Percentiles rank a stretch among this genome's conserved stretches.
Evolutionary conservation across 805 yeast species (phyloP).

Genomic region (Candida ovalis): DNA sequence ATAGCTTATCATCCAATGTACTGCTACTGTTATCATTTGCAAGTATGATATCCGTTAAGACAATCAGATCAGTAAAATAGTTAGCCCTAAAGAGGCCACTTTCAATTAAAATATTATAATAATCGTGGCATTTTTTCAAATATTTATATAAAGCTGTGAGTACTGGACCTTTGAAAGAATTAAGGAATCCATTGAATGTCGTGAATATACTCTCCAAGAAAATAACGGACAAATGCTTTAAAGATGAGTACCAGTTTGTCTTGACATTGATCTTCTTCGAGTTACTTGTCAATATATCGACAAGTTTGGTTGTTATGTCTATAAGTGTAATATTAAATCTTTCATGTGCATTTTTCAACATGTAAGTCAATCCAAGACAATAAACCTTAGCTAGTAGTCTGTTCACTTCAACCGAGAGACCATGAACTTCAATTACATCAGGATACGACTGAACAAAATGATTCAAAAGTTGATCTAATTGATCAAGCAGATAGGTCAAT

Average conservation of each 20-base stretch:
- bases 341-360: slow-evolving; percentile 30
- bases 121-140: slow-evolving; percentile 31
- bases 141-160: slow-evolving; percentile 30
- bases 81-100: slow-evolving; percentile 29
- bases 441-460: slow-evolving; percentile 17
- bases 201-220: slow-evolving; percentile 28
- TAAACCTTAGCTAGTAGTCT: slow-evolving; percentile 24
- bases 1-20: slow-evolving; percentile 29
- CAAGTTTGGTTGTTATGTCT: slow-evolving; percentile 26
- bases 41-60: slow-evolving; percentile 28
- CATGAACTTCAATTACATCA: slow-evolving; percentile 20
- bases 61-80: slow-evolving; percentile 30
- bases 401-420: slow-evolving; percentile 23
- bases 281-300: slow-evolving; percentile 16
- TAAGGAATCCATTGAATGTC: slow-evolving; percentile 33
- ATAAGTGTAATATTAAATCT: slow-evolving; percentile 30
- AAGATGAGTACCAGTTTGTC: slow-evolving; percentile 29
- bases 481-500: slow-evolving; percentile 17
- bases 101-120: slow-evolving; percentile 31
- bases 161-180: slow-evolving; percentile 26
- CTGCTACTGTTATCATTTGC: slow-evolving; percentile 26
- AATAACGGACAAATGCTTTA: slow-evolving; percentile 29
- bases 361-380: slow-evolving; percentile 17
- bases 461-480: slow-evolving; percentile 22
- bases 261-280: slow-evolving; percentile 29